A percentile compares a stretch with the other conserved stretches of the same genome.
These are phyloP conservation scores for Aulographum hederae DNA, from an alignment of 2,329 filamentous ascomycete species.

Conservation along the genomic window DNA sequence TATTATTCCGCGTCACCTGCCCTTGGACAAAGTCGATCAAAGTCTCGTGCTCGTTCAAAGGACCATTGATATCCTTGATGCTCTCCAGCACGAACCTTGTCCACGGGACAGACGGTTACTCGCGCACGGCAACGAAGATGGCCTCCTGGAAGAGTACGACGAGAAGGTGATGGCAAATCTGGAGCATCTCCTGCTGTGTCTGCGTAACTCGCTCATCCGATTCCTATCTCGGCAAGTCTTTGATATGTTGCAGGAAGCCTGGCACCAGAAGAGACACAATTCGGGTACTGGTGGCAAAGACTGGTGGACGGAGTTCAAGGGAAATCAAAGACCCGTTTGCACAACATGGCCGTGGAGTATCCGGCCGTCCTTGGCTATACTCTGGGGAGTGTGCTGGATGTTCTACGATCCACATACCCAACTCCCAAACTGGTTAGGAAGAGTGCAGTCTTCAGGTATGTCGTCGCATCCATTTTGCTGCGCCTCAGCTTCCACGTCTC, in stretches of 20 bases:
- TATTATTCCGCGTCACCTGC: no score
- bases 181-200: conserved; percentile 21
- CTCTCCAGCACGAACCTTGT: no score
- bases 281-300: conserved; percentile 9
- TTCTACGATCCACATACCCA: conserved; percentile 6
- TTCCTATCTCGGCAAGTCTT: conserved; percentile 13
- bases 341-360: conserved; percentile 26
- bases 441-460: no score
- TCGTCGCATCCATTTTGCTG: no score
- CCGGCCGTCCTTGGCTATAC: conserved; percentile 21
- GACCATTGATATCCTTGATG: no score
- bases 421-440: no score
- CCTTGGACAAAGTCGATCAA: no score
- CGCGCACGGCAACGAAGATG: no score
- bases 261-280: neutral
- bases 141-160: no score
- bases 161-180: conserved; percentile 21
- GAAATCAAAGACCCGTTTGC: conserved; percentile 18
- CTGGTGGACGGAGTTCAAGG: conserved; percentile 23
- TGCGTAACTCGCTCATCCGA: conserved; percentile 17
- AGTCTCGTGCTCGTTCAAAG: no score
- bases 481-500: no score
- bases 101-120: no score
- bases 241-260: conserved; percentile 8
- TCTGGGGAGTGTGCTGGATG: conserved; percentile 23